Base-by-base conservation (phyloP, 306 rosid species). In the Ormosia semicastrata region DNA sequence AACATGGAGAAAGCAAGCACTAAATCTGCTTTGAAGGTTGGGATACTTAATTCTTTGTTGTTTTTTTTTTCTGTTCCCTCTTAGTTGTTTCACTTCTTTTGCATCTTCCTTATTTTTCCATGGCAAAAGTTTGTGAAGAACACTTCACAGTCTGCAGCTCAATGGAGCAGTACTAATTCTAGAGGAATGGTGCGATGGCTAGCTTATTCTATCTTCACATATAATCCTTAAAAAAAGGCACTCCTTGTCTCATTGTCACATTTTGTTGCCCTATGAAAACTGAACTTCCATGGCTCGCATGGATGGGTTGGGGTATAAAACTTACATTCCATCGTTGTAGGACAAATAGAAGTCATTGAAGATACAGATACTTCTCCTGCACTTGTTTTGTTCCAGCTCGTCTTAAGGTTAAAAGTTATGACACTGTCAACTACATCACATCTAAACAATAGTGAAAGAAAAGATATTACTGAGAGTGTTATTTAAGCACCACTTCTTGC, bases 131-230 rank as follows among this genome's bases (percentile, higher is more conserved):
- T 89, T 89, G 81, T 80, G 82, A 89, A 85, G 89, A 87, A 57
- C 73, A 80, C 88, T 72, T 86, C 93, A 77, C 88, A 73, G 40
- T 85, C 92, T 80, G 84, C 97, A 24, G 84, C 84, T 84, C 89
- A 86, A 76, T 90, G 94, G 93, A 88, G 94, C 89, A 83, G 75
- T 59, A 79, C 90, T 69, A 82, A 85, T 73, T 73, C 87, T 47
- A 83, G 87, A 80, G 92, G 81, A 89, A 89, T 82, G 97, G 97
- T 92, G 92, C 90, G 94, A 85, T 78, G 54, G 64, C 32, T 79
- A 75, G 50, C 17, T 67, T 34, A 15, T 75, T 17, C 33, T 34
- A 60, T 79, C 70, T 71, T 59, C 59, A 44, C 12, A 13, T n/a
- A 10, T 32, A 50, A 4, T 58, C 62, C 40, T 44, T 63, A 6